A percentile compares a stretch with the other conserved stretches of the same genome.
These are phyloP conservation scores for Fraxinus ornus DNA, from an alignment of 305 asterid species.

Conservation along the genomic window DNA sequence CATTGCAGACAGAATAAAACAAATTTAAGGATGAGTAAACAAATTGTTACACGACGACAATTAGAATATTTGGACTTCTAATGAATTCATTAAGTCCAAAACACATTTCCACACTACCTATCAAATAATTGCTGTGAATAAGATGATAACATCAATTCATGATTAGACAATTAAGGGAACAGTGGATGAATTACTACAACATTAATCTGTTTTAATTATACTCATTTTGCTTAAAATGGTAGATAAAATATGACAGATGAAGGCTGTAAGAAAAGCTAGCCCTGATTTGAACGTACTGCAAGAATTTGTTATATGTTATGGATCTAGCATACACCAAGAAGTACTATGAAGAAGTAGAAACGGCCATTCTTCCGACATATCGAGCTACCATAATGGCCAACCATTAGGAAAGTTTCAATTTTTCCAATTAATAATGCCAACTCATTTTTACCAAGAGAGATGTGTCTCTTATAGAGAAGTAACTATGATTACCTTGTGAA, in stretches of 20 bases:
- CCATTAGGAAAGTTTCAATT: not conserved
- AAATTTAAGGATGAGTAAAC: not conserved
- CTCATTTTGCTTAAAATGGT: not conserved
- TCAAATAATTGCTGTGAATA: conserved; percentile 3
- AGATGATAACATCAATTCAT: not conserved
- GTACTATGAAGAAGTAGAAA: not conserved
- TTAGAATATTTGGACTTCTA: conserved; percentile 3
- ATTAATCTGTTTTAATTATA: not conserved
- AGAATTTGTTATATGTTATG: not conserved
- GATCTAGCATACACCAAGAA: conserved; percentile 1
- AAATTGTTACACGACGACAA: not conserved
- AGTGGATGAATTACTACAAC: not conserved
- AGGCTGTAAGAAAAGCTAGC: not conserved
- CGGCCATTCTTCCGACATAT: not conserved
- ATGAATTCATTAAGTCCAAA: conserved; percentile 3
- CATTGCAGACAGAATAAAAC: conserved; percentile 16
- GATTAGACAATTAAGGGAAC: not conserved
- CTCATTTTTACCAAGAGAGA: conserved; percentile 5
- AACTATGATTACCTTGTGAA: conserved; percentile 71
- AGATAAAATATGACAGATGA: not conserved
- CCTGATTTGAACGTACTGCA: not conserved
- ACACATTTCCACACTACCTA: not conserved
- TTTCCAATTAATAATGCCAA: not conserved
- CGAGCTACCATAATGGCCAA: not conserved
- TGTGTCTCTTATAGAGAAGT: not conserved